Evolutionary conservation across 768 basidiomycete genomes (phyloP).

Genomic region (Russula olivacea): DNA sequence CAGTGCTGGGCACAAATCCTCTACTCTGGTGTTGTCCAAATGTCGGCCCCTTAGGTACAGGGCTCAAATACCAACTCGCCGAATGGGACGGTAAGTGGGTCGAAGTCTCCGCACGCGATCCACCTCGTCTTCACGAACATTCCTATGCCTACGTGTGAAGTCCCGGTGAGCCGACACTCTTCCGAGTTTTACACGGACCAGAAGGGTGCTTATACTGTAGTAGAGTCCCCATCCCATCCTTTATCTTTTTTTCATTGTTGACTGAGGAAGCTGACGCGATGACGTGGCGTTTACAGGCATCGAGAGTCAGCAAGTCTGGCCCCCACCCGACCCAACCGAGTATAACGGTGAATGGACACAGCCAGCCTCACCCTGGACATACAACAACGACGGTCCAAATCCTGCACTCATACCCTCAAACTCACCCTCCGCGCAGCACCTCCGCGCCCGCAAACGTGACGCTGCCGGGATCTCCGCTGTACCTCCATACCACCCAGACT

Average conservation of each 20-base stretch:
- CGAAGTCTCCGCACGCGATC: conserved; percentile 31
- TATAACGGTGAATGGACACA: conserved; percentile 40
- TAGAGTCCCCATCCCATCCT: not conserved
- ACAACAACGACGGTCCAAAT: conserved; percentile 70
- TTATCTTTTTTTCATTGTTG: not conserved
- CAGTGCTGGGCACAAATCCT: conserved; percentile 70
- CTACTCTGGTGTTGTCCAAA: conserved; percentile 84
- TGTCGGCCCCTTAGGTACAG: conserved; percentile 51
- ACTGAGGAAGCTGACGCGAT: not conserved
- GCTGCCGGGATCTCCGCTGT: conserved; percentile 38
- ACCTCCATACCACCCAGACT: conserved; percentile 77
- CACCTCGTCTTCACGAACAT: not conserved
- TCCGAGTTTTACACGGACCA: not conserved
- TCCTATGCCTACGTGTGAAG: conserved; percentile 3
- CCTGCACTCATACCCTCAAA: conserved; percentile 61
- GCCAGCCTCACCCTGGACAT: conserved; percentile 77
- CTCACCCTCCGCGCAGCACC: conserved; percentile 23
- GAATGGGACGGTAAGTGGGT: conserved; percentile 71
- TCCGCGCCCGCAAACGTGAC: conserved; percentile 28
- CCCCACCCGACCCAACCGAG: conserved; percentile 60
- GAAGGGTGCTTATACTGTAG: conserved; percentile 8
- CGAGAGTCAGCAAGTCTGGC: conserved; percentile 44
- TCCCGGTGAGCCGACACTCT: conserved; percentile 8
- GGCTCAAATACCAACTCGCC: conserved; percentile 70
- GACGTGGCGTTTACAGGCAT: conserved; percentile 3